These are phyloP conservation scores for Scenedesmus sp. DNA, from an alignment of 163 green algal genomes.

Conservation along the genomic window DNA sequence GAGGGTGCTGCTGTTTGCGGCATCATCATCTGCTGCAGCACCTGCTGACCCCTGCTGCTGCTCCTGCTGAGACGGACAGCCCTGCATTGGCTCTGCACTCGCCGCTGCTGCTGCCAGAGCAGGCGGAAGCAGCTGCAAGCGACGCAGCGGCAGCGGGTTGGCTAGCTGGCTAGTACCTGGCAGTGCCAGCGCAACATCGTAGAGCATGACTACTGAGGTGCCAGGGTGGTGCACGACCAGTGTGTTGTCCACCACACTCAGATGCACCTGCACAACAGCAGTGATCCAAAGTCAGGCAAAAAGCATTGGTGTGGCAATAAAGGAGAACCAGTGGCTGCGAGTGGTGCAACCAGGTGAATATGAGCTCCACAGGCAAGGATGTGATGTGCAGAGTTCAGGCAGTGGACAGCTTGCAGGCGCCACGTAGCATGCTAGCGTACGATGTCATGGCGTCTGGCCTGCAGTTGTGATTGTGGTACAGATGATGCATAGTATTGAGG, in stretches of 20 bases:
- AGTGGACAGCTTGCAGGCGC: no score
- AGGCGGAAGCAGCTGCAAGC: constrained; percentile 47
- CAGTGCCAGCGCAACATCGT: constrained; percentile 56
- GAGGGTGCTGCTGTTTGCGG: constrained; percentile 8
- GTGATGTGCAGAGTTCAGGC: no score
- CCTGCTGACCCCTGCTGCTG: background rate
- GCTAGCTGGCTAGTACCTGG: constrained; percentile 38
- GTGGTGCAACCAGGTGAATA: no score
- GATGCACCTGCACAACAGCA: constrained; percentile 31
- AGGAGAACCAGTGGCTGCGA: background rate
- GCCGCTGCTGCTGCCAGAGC: constrained; percentile 30
- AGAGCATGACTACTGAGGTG: constrained; percentile 59
- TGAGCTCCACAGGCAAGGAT: no score
- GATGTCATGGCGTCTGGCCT: no score
- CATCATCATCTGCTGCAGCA: background rate
- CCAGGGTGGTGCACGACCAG: constrained; percentile 55
- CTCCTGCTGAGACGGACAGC: background rate
- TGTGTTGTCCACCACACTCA: constrained; percentile 54
- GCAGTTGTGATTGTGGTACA: background rate
- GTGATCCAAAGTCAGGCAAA: background rate
- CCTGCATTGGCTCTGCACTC: background rate
- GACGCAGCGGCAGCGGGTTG: constrained; percentile 63
- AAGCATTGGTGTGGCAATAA: background rate
- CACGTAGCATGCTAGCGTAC: no score
- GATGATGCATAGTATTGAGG: background rate